These are phyloP conservation scores for Platismatia glauca DNA, from an alignment of 495 filamentous ascomycete species.

Conservation along the genomic window DNA sequence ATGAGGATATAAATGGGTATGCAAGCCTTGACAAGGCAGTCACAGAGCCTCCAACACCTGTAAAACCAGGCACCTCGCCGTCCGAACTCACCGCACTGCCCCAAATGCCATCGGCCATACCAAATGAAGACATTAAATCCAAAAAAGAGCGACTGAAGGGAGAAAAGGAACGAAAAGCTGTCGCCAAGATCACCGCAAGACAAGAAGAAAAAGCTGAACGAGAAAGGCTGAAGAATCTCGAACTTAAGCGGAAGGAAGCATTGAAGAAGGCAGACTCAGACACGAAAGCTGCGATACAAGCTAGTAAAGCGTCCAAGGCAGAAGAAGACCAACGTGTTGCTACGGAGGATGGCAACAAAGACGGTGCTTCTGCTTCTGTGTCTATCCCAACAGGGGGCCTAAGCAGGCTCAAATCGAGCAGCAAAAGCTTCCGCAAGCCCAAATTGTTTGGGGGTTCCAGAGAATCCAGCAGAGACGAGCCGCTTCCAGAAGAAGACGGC, in stretches of 20 bases:
- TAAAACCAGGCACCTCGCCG: background rate
- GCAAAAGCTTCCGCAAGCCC: conserved; percentile 50
- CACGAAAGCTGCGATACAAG: conserved; percentile 47
- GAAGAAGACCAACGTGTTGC: conserved; percentile 41
- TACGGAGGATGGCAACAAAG: conserved; percentile 29
- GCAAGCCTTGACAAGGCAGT: conserved; percentile 19
- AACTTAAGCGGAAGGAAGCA: conserved; percentile 40
- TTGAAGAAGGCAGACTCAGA: conserved; percentile 51
- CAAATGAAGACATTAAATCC: conserved; percentile 39
- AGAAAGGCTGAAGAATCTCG: conserved; percentile 55
- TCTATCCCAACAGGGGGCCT: conserved; percentile 37
- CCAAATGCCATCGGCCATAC: conserved; percentile 29
- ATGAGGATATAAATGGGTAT: conserved; percentile 12
- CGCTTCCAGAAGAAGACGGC: conserved; percentile 14
- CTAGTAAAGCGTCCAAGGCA: conserved; percentile 42
- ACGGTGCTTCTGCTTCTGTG: conserved; percentile 31
- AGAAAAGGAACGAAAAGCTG: conserved; percentile 57
- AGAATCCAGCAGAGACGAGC: conserved; percentile 27
- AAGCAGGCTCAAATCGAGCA: conserved; percentile 44
- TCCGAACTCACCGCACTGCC: conserved; percentile 29
- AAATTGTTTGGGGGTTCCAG: conserved; percentile 27
- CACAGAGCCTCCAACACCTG: conserved; percentile 16
- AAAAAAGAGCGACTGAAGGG: conserved; percentile 43
- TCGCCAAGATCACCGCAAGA: conserved; percentile 61
- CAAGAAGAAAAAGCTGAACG: conserved; percentile 56